These are phyloP conservation scores for Exophiala sp. DNA, from an alignment of 2,329 filamentous ascomycete species.

Conservation along the genomic window DNA sequence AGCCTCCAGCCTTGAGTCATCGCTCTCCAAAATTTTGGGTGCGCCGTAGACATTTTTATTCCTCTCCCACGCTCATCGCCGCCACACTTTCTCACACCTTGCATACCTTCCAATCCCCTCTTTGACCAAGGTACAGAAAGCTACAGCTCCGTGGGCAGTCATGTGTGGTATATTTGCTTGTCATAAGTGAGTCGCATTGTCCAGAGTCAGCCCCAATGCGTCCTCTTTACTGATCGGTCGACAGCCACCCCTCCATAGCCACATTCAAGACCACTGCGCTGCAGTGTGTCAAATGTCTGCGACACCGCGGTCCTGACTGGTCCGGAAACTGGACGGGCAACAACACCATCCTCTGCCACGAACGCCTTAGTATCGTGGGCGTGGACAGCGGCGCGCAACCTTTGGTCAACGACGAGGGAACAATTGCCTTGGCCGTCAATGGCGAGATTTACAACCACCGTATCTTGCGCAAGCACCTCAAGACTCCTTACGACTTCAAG, in stretches of 20 bases:
- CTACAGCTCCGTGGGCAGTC: slow-evolving; percentile 38
- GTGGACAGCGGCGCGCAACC: slow-evolving; percentile 95
- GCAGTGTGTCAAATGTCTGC: slow-evolving; percentile 58
- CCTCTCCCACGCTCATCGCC: slow-evolving; percentile 17
- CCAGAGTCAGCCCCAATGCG: slow-evolving; percentile 3
- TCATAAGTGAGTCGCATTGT: slow-evolving; percentile 61
- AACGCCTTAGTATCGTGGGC: slow-evolving; percentile 94
- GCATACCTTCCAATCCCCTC: slow-evolving; percentile 26
- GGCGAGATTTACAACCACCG: slow-evolving; percentile 99
- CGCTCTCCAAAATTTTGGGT: slow-evolving; percentile 19
- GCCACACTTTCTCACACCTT: slow-evolving; percentile 21
- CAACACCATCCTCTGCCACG: slow-evolving; percentile 94
- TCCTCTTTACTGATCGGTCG: slow-evolving; percentile 13
- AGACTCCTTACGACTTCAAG: slow-evolving; percentile 89
- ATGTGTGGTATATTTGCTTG: slow-evolving; percentile 99
- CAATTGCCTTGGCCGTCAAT: slow-evolving; percentile 90
- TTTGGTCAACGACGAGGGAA: slow-evolving; percentile 82
- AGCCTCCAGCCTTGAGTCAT: slow-evolving; percentile 19
- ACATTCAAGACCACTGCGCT: slow-evolving; percentile 33
- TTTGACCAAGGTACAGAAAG: slow-evolving; percentile 6
- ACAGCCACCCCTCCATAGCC: slow-evolving; percentile 28
- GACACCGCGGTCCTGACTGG: slow-evolving; percentile 97
- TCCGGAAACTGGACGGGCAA: slow-evolving; percentile 86
- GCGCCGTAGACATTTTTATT: slow-evolving; percentile 18
- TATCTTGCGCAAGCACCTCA: slow-evolving; percentile 79